These are phyloP conservation scores for Cytospora piceae DNA, from an alignment of 2,329 filamentous ascomycete genomes.

Conservation along the genomic window DNA sequence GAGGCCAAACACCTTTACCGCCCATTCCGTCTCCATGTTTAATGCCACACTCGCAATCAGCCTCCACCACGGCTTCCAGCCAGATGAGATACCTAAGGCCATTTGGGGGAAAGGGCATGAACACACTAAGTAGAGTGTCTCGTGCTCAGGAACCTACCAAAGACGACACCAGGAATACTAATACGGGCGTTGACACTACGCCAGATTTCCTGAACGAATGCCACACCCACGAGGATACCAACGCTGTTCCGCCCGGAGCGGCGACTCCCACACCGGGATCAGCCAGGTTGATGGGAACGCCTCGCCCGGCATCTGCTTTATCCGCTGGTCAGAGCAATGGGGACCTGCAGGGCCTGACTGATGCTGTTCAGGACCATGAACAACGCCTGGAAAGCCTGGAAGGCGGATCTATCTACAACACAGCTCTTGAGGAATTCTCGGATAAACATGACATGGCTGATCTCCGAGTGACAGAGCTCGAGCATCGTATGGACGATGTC, in stretches of 20 bases:
- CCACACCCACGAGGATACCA: constrained; percentile 7
- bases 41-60: constrained; percentile 53
- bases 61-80: constrained; percentile 56
- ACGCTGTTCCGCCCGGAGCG: constrained; percentile 11
- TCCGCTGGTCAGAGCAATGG: constrained; percentile 34
- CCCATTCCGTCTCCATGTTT: constrained; percentile 56
- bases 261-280: constrained; percentile 17
- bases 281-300: not conserved
- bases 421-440: constrained; percentile 69
- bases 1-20: constrained; percentile 43
- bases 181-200: constrained; percentile 28
- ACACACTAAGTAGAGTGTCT: constrained; percentile 52
- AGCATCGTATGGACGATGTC: constrained; percentile 64
- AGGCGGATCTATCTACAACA: constrained; percentile 68
- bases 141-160: constrained; percentile 40
- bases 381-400: constrained; percentile 71
- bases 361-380: constrained; percentile 63
- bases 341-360: constrained; percentile 50
- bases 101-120: constrained; percentile 59
- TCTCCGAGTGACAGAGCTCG: constrained; percentile 69
- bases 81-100: constrained; percentile 56
- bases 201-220: constrained; percentile 32
- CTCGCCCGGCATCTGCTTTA: not conserved
- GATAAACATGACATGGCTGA: constrained; percentile 71
- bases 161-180: constrained; percentile 38